These are phyloP conservation scores for Leptographium flavum DNA, from an alignment of 2,329 filamentous ascomycete genomes.

Conservation along the genomic window DNA sequence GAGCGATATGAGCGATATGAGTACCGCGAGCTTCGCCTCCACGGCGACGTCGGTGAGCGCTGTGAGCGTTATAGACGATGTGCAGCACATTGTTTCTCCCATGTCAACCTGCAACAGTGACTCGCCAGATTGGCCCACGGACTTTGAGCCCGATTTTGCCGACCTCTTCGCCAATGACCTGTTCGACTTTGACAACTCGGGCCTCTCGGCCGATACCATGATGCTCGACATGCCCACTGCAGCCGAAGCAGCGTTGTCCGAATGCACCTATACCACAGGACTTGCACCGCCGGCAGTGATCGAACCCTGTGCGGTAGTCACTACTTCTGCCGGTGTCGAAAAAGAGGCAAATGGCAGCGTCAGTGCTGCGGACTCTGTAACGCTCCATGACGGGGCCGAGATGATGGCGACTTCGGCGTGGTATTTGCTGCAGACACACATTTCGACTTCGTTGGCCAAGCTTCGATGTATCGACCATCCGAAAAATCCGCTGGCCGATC, in stretches of 20 bases:
- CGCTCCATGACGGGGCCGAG: conserved; percentile 2
- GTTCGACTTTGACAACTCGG: conserved; percentile 6
- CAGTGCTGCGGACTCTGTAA: background rate
- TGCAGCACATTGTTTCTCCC: conserved; percentile 28
- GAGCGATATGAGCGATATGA: conserved; percentile 4
- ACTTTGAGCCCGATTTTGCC: conserved; percentile 24
- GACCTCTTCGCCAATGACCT: conserved; percentile 18
- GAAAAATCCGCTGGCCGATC: conserved; percentile 26
- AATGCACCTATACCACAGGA: background rate
- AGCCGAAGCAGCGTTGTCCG: background rate
- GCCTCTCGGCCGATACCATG: background rate
- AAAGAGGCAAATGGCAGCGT: background rate
- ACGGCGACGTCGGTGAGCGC: conserved; percentile 13
- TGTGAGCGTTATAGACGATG: conserved; percentile 15
- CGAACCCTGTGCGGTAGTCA: background rate
- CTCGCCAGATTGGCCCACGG: conserved; percentile 25
- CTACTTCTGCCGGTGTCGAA: background rate
- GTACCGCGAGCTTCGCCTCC: conserved; percentile 16
- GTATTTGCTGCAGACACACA: conserved; percentile 30
- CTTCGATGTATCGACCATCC: conserved; percentile 19
- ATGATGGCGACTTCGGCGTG: conserved; percentile 28
- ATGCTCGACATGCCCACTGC: background rate
- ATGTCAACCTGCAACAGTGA: conserved; percentile 27
- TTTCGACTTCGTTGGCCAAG: conserved; percentile 29
- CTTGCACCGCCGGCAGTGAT: background rate